phyloP scores from a whole-genome alignment of 495 filamentous ascomycete species.

The Trichoderma reesei region DNA sequence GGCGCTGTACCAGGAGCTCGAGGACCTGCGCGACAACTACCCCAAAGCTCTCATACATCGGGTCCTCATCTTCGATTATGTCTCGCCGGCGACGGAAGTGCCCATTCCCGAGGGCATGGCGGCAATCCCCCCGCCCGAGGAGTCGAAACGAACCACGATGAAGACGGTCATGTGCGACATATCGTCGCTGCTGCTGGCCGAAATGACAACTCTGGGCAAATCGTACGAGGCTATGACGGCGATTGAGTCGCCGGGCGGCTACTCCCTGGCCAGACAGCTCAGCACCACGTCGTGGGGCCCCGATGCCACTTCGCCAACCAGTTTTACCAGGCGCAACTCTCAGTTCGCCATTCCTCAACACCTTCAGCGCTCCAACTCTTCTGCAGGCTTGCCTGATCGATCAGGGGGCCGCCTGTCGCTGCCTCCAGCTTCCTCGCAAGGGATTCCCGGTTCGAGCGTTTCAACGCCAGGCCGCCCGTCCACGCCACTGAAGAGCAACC shows the following conservation, averaged over 20 bases:
- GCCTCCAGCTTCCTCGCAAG: conserved; percentile 42
- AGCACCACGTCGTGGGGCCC: conserved; percentile 28
- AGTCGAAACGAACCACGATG: conserved; percentile 76
- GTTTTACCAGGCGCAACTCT: conserved; percentile 41
- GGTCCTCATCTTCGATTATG: conserved; percentile 68
- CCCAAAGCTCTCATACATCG: conserved; percentile 69
- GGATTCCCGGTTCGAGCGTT: conserved; percentile 25
- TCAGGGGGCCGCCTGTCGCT: conserved; percentile 67
- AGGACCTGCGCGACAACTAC: conserved; percentile 60
- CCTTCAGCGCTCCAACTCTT: conserved; percentile 37
- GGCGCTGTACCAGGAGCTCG: conserved; percentile 52
- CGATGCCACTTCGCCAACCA: conserved; percentile 22
- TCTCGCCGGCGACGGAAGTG: conserved; percentile 30
- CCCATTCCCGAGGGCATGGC: conserved; percentile 52
- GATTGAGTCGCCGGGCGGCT: conserved; percentile 62
- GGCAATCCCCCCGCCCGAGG: conserved; percentile 59
- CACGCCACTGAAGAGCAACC: conserved; percentile 40
- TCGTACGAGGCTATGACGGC: conserved; percentile 69
- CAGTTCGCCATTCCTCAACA: conserved; percentile 35
- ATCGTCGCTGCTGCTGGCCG: conserved; percentile 70
- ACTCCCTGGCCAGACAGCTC: conserved; percentile 22
- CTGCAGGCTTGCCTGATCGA: conserved; percentile 19
- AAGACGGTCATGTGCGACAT: conserved; percentile 93
- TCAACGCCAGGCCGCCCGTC: conserved; percentile 44
- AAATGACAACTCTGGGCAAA: conserved; percentile 79